phyloP scores from a whole-genome alignment of 2,329 filamentous ascomycete species.

The Zarea fungicola region DNA sequence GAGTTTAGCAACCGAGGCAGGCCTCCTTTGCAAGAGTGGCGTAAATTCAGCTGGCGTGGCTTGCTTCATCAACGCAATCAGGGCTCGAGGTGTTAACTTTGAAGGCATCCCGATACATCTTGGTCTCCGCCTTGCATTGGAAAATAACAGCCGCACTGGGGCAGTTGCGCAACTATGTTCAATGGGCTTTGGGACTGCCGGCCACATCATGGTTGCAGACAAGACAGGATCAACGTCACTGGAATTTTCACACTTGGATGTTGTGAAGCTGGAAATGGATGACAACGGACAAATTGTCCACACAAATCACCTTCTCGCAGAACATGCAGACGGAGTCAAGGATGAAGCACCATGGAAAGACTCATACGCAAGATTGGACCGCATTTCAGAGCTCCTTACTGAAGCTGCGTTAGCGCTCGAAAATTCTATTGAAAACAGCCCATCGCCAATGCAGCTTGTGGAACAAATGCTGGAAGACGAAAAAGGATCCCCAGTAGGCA shows the following conservation, averaged over 20 bases:
- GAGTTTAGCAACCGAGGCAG: background rate
- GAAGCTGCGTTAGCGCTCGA: no score
- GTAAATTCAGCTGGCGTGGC: constrained; percentile 19
- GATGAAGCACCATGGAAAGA: background rate
- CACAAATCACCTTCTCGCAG: constrained; percentile 2
- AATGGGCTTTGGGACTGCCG: background rate
- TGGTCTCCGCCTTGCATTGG: background rate
- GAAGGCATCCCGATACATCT: constrained; percentile 9
- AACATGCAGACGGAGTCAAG: background rate
- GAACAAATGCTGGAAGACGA: background rate
- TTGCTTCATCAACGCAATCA: constrained; percentile 25
- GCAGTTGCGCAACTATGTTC: background rate
- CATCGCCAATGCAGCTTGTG: background rate
- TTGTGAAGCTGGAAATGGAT: background rate
- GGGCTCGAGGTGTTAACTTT: constrained; percentile 20
- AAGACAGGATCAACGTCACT: background rate
- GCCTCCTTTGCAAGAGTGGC: constrained; percentile 5
- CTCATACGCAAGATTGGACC: background rate
- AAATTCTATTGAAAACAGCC: background rate
- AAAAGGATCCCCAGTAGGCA: background rate
- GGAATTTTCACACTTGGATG: background rate
- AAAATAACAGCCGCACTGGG: background rate
- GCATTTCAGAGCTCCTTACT: background rate
- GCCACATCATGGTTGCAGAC: constrained; percentile 4
- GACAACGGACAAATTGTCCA: constrained; percentile 2